Evolutionary conservation across 2,329 filamentous ascomycete species (phyloP).

Genomic region (Beauveria scarabaeidicola): DNA sequence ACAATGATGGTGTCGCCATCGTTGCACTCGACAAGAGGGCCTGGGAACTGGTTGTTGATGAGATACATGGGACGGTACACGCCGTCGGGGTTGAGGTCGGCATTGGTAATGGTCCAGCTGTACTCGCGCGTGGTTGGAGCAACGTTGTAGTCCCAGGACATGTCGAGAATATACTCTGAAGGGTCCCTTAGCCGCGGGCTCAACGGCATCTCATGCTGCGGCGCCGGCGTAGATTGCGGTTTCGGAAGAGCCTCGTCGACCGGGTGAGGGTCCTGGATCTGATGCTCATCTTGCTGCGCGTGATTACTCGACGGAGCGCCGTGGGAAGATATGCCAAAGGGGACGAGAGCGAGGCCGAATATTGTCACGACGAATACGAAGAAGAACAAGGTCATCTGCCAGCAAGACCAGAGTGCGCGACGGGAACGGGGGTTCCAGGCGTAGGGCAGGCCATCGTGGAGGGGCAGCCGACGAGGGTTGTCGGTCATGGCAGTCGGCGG

Average conservation of each 20-base stretch:
- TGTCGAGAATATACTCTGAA: constrained; percentile 48
- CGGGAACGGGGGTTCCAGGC: background rate
- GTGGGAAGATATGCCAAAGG: constrained; percentile 16
- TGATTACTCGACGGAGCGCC: background rate
- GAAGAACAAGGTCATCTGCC: constrained; percentile 16
- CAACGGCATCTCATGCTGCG: background rate
- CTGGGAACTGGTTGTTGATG: constrained; percentile 68
- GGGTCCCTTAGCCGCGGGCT: constrained; percentile 22
- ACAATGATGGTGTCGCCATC: constrained; percentile 65
- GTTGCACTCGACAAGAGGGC: constrained; percentile 64
- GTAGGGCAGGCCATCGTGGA: constrained; percentile 3
- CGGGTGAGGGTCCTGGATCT: background rate
- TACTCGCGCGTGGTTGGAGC: constrained; percentile 45
- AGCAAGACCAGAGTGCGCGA: constrained; percentile 8
- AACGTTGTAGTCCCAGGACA: constrained; percentile 46
- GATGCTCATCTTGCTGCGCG: constrained; percentile 1
- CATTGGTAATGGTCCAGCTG: constrained; percentile 51
- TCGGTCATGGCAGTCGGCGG: background rate
- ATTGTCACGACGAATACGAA: constrained; percentile 18
- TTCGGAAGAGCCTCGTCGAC: background rate
- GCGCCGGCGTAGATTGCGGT: background rate
- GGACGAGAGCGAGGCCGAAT: constrained; percentile 16
- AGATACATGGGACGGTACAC: constrained; percentile 52
- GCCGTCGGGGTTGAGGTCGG: constrained; percentile 52
- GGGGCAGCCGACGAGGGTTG: background rate